Percentiles rank a stretch among this genome's conserved stretches.
Conservation (phyloP, 2,329 filamentous ascomycete species). For the Aphanocladium album region DNA sequence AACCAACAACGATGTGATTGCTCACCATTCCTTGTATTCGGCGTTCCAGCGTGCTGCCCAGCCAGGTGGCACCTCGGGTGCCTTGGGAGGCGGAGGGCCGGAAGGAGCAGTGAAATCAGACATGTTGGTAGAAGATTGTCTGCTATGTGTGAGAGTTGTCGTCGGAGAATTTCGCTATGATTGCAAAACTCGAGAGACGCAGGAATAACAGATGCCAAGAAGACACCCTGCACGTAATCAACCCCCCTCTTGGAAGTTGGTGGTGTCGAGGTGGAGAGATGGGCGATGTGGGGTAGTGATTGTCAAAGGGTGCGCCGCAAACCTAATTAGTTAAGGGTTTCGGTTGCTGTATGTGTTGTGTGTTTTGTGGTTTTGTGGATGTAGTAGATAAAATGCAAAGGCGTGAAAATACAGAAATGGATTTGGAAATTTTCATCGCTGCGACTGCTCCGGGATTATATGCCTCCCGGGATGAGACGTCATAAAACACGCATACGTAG, state of each 20-base stretch:
- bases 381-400: too few species aligned
- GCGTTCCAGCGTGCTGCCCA: constrained; percentile 85
- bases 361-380: neutral
- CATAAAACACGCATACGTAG: neutral
- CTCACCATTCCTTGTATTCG: constrained; percentile 79
- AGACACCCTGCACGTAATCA: constrained; percentile 3
- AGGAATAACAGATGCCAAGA: constrained; percentile 3
- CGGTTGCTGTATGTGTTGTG: too few species aligned
- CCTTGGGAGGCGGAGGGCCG: constrained; percentile 53
- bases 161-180: neutral
- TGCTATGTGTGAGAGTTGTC: neutral
- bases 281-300: neutral
- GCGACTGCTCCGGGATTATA: neutral
- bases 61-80: constrained; percentile 60
- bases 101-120: constrained; percentile 49
- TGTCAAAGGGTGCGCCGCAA: neutral
- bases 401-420: too few species aligned
- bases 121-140: constrained; percentile 31
- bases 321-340: neutral
- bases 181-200: neutral
- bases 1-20: neutral
- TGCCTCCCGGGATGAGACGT: neutral
- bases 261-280: neutral
- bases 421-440: neutral
- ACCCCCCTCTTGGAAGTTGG: neutral